Percentiles rank a stretch among this genome's conserved stretches.
Conservation (phyloP, 1,139 yeast genomes). For the Candida pseudoviswanathii region DNA sequence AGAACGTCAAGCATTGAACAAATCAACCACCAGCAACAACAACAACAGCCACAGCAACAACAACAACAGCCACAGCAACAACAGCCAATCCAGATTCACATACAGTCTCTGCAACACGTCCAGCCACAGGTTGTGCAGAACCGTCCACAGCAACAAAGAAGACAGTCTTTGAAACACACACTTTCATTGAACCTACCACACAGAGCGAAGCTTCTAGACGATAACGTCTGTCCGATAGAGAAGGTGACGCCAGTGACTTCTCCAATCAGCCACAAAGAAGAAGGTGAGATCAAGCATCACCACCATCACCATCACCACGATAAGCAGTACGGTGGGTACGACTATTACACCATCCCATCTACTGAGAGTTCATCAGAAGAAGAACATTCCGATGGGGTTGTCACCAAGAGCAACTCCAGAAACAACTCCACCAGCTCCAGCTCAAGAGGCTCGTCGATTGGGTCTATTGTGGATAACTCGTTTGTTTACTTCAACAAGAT, state of each 20-base stretch:
- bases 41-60: neutral
- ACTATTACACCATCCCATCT: slow-evolving; percentile 16
- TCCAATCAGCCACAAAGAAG: neutral
- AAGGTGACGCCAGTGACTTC: neutral
- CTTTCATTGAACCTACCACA: neutral
- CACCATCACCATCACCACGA: slow-evolving; percentile 4
- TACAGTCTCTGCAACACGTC: neutral
- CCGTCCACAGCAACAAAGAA: neutral
- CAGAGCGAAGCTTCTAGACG: neutral
- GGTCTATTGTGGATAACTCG: slow-evolving; percentile 14
- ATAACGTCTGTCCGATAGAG: slow-evolving; percentile 4
- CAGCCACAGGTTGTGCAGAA: neutral
- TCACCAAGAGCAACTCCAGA: slow-evolving; percentile 5
- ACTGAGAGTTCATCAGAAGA: slow-evolving; percentile 9
- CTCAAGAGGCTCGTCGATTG: slow-evolving; percentile 12
- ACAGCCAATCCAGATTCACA: neutral
- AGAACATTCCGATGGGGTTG: neutral
- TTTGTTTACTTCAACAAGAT: slow-evolving; percentile 13
- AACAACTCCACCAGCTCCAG: slow-evolving; percentile 13
- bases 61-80: neutral
- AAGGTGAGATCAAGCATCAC: neutral
- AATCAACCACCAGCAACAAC: slow-evolving; percentile 1
- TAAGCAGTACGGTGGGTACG: slow-evolving; percentile 12
- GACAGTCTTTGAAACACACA: neutral
- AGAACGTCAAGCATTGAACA: slow-evolving; percentile 1